Evolutionary conservation across 2,329 filamentous ascomycete genomes (phyloP), one percentile per base, ranked within the genome.

Genomic region (Phyllosticta citriasiana): DNA sequence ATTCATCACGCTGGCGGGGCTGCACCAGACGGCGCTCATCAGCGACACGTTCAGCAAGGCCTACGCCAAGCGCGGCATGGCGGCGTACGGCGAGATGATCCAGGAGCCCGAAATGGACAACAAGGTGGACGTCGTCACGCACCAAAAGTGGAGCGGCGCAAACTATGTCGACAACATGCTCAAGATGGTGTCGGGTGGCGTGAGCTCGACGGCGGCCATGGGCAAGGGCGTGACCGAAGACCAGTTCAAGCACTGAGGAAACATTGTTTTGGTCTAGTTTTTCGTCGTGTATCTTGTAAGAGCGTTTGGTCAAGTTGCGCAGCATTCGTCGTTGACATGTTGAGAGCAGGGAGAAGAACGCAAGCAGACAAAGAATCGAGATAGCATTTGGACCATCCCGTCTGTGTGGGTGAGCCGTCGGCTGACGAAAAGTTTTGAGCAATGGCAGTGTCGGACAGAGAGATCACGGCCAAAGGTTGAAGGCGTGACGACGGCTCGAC

Each of bases 91-190:
- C 73, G 92, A 97, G 80, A 83, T 97, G 66, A 91, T 99, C 63
- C 94, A 99, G 79, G 94, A 97, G 80, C 94, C 94, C 14, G 94
- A 99, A 82, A 97, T 97, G 81, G 90, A 89, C 64, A 82, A 83
- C 63, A 88, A 88, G 64, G 87, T 97, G 64, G 94, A 99, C 73
- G 94, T 99, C 50, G 91, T 99, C 66, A 97, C 90, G 77, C 94
- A 99, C 80, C 94, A 99, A 84, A 99, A 97, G 78, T 99, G 94
- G 94, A 90, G 85, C 69, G 94, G 94, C 57, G 94, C 94, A 24
- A 92, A 89, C 67, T 97, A 97, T 73, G 89, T 93, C 22, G 94
- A 99, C 73, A 91, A 96, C 75, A 72, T 97, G 79, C 80, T 96
- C 76, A 96, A 96, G 84, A 97, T 99, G 92, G 89, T 99, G 35